phyloP scores from a whole-genome alignment of 2,329 filamentous ascomycete species.

The Ramularia collo-cygni region DNA sequence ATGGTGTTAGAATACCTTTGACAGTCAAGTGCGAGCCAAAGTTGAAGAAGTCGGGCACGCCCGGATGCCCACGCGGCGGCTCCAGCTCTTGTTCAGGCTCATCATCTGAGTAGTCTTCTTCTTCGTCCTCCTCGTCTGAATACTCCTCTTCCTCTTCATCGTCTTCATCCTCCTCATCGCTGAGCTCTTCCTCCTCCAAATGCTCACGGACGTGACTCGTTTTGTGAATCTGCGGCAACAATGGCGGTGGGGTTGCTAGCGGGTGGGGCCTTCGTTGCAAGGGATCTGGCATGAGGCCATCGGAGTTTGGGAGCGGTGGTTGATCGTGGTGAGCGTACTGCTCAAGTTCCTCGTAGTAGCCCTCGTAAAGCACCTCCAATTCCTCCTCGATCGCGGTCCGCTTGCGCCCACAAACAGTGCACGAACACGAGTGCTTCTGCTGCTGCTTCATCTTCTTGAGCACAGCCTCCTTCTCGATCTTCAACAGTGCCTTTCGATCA shows the following conservation, averaged over 20 bases:
- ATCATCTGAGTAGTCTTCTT: constrained; percentile 60
- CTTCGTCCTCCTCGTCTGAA: constrained; percentile 57
- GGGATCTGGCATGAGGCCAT: constrained; percentile 61
- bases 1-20: constrained; percentile 55
- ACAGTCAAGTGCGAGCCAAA: constrained; percentile 97
- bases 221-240: constrained; percentile 43
- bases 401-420: constrained; percentile 93
- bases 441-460: constrained; percentile 99
- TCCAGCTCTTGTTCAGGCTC: constrained; percentile 48
- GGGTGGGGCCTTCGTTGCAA: constrained; percentile 36
- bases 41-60: constrained; percentile 80
- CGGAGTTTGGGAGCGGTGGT: constrained; percentile 44
- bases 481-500: constrained; percentile 88
- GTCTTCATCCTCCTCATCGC: constrained; percentile 51
- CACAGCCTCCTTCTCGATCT: constrained; percentile 97
- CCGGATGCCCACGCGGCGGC: constrained; percentile 53
- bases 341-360: constrained; percentile 96
- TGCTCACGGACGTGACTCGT: constrained; percentile 68
- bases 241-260: constrained; percentile 26
- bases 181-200: constrained; percentile 43
- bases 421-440: constrained; percentile 98
- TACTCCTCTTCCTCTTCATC: constrained; percentile 52
- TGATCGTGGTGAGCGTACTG: constrained; percentile 88
- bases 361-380: constrained; percentile 93
- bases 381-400: constrained; percentile 97